Evolutionary conservation across 2,329 filamentous ascomycete species (phyloP).

Genomic region (Colletotrichum sp.): DNA sequence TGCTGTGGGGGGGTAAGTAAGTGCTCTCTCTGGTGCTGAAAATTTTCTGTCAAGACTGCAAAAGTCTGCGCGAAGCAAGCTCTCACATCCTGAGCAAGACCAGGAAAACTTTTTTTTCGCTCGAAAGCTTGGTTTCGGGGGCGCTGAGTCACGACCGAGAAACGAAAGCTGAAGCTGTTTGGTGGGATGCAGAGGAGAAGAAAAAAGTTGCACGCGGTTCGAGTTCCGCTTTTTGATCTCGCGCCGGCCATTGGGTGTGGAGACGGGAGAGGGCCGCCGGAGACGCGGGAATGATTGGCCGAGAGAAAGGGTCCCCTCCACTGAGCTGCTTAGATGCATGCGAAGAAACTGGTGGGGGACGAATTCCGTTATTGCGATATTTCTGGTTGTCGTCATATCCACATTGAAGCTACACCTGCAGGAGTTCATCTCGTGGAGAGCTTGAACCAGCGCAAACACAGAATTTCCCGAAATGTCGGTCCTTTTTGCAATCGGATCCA

Average conservation of each 20-base stretch:
- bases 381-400: not conserved
- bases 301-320: not conserved
- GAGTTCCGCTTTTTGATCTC: conserved; percentile 21
- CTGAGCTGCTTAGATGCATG: conserved; percentile 8
- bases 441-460: not conserved
- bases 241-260: not conserved
- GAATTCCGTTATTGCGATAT: conserved; percentile 3
- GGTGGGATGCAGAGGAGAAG: not conserved
- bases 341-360: conserved; percentile 17
- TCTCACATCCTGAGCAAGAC: conserved; percentile 23
- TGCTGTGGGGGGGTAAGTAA: not conserved
- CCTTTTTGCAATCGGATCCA: conserved; percentile 76
- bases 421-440: not conserved
- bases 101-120: not conserved
- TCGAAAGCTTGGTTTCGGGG: not conserved
- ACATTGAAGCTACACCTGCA: not conserved
- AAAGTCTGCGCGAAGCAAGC: conserved; percentile 16
- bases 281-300: conserved; percentile 21
- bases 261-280: not conserved
- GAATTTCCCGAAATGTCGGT: conserved; percentile 44
- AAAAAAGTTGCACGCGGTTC: not conserved
- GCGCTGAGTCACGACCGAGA: not conserved
- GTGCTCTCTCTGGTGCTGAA: not conserved
- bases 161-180: not conserved
- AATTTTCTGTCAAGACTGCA: not conserved